These are phyloP conservation scores for Allantophomopsis cytisporea DNA, from an alignment of 2,329 filamentous ascomycete genomes.

Conservation along the genomic window DNA sequence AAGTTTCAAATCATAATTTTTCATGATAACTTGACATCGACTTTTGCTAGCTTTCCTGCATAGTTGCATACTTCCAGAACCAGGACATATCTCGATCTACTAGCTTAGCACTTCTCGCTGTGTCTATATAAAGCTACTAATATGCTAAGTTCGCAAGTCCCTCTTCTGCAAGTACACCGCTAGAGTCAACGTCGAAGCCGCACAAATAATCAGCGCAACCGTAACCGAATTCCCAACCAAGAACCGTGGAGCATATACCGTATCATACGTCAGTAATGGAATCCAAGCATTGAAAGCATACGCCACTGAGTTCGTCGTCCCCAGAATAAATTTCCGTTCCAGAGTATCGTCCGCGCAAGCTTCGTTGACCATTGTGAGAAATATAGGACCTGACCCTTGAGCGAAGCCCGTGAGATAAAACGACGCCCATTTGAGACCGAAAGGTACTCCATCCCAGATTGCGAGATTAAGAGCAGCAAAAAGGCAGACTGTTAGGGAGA, in stretches of 20 bases:
- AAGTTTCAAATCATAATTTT: too few species aligned
- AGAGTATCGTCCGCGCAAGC: slow-evolving; percentile 9
- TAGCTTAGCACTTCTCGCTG: too few species aligned
- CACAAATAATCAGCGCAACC: slow-evolving; percentile 10
- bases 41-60: too few species aligned
- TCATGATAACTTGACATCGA: too few species aligned
- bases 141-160: slow-evolving; percentile 5
- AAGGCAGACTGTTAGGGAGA: slow-evolving; percentile 12
- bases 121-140: too few species aligned
- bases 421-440: slow-evolving; percentile 13
- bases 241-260: slow-evolving; percentile 12
- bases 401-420: slow-evolving; percentile 15
- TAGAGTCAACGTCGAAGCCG: slow-evolving; percentile 9
- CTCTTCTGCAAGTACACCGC: slow-evolving; percentile 9
- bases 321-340: slow-evolving; percentile 13
- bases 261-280: slow-evolving; percentile 14
- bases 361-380: slow-evolving; percentile 15
- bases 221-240: slow-evolving; percentile 12
- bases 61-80: too few species aligned
- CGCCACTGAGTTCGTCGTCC: slow-evolving; percentile 12
- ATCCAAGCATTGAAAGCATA: slow-evolving; percentile 17
- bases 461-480: slow-evolving; percentile 14
- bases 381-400: slow-evolving; percentile 13
- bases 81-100: too few species aligned
- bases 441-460: slow-evolving; percentile 13